Conservation (phyloP, 2,329 filamentous ascomycete genomes). For the Diaporthe velutina region DNA sequence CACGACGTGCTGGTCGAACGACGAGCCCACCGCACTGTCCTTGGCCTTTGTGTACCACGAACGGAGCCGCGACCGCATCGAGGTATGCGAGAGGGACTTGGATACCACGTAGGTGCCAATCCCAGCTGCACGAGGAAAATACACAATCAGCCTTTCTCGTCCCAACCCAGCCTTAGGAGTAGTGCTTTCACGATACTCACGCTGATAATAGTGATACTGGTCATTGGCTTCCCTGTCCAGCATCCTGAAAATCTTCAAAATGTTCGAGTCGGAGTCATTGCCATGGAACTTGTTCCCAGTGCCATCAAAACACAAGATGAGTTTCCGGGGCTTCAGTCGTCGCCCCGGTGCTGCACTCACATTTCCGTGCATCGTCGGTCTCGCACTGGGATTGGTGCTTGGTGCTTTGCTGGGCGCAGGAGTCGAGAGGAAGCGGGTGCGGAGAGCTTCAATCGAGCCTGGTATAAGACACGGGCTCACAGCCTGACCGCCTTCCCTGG, state of each 20-base stretch:
- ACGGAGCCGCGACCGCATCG: constrained; percentile 66
- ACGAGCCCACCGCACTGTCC: constrained; percentile 83
- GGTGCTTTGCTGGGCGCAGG: constrained; percentile 12
- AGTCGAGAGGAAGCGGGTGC: constrained; percentile 1
- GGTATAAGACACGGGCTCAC: constrained; percentile 9
- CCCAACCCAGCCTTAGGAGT: neutral
- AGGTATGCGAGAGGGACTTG: constrained; percentile 69
- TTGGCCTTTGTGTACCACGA: constrained; percentile 81
- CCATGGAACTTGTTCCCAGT: constrained; percentile 75
- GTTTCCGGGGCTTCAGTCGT: constrained; percentile 53
- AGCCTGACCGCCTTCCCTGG: neutral
- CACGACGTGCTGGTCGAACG: constrained; percentile 86
- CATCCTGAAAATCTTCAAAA: constrained; percentile 79
- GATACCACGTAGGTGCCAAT: constrained; percentile 81
- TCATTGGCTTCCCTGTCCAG: constrained; percentile 72
- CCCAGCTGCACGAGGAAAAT: constrained; percentile 59
- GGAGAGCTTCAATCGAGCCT: neutral
- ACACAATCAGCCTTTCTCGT: constrained; percentile 20
- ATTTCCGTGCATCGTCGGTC: constrained; percentile 13
- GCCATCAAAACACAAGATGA: constrained; percentile 73
- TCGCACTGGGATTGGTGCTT: neutral
- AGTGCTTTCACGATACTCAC: constrained; percentile 50
- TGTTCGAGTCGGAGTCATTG: constrained; percentile 73
- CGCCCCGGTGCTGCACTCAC: constrained; percentile 4
- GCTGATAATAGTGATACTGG: constrained; percentile 76